phyloP scores from a whole-genome alignment of 768 basidiomycete genomes.

The Serpula lacrymans region DNA sequence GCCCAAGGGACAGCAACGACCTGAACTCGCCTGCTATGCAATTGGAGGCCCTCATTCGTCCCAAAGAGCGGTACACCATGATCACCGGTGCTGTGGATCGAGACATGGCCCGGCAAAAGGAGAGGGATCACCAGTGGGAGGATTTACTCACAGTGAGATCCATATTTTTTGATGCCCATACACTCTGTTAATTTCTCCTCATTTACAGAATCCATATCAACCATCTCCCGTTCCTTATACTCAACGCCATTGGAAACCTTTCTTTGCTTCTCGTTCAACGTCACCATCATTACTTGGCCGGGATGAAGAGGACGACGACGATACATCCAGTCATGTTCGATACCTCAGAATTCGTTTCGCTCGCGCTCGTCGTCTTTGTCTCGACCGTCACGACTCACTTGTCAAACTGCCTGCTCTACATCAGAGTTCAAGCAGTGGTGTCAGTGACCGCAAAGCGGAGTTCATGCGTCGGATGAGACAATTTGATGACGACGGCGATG shows the following conservation, averaged over 20 bases:
- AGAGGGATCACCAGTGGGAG: slow-evolving; percentile 80
- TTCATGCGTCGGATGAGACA: slow-evolving; percentile 26
- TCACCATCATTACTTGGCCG: slow-evolving; percentile 24
- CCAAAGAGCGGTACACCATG: slow-evolving; percentile 59
- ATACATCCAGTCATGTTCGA: slow-evolving; percentile 18
- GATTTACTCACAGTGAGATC: slow-evolving; percentile 74
- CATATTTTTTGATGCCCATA: neutral
- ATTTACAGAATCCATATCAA: slow-evolving; percentile 65
- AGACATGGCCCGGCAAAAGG: slow-evolving; percentile 61
- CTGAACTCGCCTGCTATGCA: slow-evolving; percentile 34
- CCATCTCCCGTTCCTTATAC: slow-evolving; percentile 52
- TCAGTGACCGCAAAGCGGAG: too few species aligned
- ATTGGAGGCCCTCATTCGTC: slow-evolving; percentile 51
- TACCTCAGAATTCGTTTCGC: slow-evolving; percentile 70
- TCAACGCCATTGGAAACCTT: slow-evolving; percentile 64
- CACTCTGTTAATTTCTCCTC: slow-evolving; percentile 8
- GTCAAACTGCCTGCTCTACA: slow-evolving; percentile 16
- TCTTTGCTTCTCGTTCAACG: slow-evolving; percentile 38
- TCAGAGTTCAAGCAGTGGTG: slow-evolving; percentile 10
- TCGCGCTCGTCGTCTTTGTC: slow-evolving; percentile 69
- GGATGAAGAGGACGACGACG: slow-evolving; percentile 17
- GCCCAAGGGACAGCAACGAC: slow-evolving; percentile 43
- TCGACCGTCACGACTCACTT: slow-evolving; percentile 63
- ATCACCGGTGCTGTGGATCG: slow-evolving; percentile 57
- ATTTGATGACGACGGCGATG: slow-evolving; percentile 27